These are phyloP conservation scores for Penicillium sp. DNA, from an alignment of 2,329 filamentous ascomycete genomes.

Conservation along the genomic window DNA sequence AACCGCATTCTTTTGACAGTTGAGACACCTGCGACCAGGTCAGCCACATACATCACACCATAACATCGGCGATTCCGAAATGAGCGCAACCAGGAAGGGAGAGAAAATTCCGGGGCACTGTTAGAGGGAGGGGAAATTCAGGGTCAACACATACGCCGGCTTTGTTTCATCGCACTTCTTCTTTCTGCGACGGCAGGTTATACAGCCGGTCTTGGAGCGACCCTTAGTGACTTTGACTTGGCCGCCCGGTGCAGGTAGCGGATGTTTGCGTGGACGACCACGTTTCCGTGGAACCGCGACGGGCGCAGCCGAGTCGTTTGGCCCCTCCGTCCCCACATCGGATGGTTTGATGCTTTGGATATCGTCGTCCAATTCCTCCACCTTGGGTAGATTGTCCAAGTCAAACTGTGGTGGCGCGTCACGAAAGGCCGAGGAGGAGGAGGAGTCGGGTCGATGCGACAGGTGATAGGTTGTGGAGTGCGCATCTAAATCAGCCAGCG, in stretches of 20 bases:
- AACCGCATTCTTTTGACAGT: slow-evolving; percentile 92
- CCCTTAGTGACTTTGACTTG: slow-evolving; percentile 77
- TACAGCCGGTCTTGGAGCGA: slow-evolving; percentile 61
- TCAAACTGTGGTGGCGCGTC: slow-evolving; percentile 15
- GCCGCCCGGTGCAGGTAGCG: slow-evolving; percentile 61
- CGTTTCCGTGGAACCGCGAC: slow-evolving; percentile 61
- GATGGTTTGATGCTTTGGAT: slow-evolving; percentile 38
- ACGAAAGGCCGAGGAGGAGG: slow-evolving; percentile 1
- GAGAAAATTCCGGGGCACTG: background rate
- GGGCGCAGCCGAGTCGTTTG: slow-evolving; percentile 35
- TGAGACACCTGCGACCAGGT: slow-evolving; percentile 53
- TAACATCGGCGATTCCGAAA: background rate
- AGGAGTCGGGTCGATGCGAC: background rate
- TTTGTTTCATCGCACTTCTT: slow-evolving; percentile 60
- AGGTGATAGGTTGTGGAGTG: slow-evolving; percentile 7
- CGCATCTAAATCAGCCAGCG: slow-evolving; percentile 28
- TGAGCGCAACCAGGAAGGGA: background rate
- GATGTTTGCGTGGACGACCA: slow-evolving; percentile 81
- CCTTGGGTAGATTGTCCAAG: slow-evolving; percentile 52
- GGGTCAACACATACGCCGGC: slow-evolving; percentile 46
- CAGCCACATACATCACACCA: background rate
- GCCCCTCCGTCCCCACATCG: slow-evolving; percentile 31
- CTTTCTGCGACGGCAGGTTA: slow-evolving; percentile 63
- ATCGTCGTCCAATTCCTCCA: slow-evolving; percentile 57
- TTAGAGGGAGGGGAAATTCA: slow-evolving; percentile 31